Conservation (phyloP, 2,329 filamentous ascomycete genomes). For the Setomelanomma holmii region DNA sequence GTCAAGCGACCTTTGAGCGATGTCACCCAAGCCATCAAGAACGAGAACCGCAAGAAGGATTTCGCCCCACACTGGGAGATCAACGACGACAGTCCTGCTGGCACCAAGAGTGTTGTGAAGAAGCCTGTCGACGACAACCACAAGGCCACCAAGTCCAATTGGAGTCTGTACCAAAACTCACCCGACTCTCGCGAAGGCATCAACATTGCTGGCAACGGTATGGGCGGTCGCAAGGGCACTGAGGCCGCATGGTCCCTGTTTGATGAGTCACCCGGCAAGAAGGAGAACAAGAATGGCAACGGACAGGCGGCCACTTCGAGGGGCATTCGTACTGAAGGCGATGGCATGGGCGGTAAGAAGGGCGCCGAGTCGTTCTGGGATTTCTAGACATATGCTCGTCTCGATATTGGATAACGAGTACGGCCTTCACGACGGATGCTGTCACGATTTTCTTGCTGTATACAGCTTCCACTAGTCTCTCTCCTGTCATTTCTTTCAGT, state of each 20-base stretch:
- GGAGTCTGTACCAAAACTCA: conserved; percentile 39
- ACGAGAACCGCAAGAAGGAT: conserved; percentile 75
- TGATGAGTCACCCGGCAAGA: conserved; percentile 37
- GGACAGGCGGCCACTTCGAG: conserved; percentile 20
- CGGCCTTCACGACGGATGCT: conserved; percentile 5
- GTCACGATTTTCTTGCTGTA: background rate
- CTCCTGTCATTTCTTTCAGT: background rate
- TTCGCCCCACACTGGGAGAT: conserved; percentile 81
- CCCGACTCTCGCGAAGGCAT: conserved; percentile 38
- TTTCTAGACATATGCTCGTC: conserved; percentile 24
- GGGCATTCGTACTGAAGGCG: conserved; percentile 45
- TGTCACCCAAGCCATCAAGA: conserved; percentile 76
- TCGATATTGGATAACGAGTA: background rate
- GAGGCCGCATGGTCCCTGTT: conserved; percentile 51
- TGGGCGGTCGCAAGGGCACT: conserved; percentile 49
- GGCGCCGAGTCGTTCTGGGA: conserved; percentile 41
- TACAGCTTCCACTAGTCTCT: background rate
- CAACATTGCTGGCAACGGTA: conserved; percentile 51
- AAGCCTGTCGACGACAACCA: conserved; percentile 63
- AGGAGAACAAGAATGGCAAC: conserved; percentile 31
- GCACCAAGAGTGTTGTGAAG: conserved; percentile 46
- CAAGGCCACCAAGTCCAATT: conserved; percentile 59
- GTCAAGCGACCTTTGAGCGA: conserved; percentile 63
- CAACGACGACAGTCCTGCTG: conserved; percentile 68
- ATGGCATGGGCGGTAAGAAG: conserved; percentile 52